Base-by-base conservation (phyloP, 1,139 yeast genomes). In the Hyphopichia khmerensis region DNA sequence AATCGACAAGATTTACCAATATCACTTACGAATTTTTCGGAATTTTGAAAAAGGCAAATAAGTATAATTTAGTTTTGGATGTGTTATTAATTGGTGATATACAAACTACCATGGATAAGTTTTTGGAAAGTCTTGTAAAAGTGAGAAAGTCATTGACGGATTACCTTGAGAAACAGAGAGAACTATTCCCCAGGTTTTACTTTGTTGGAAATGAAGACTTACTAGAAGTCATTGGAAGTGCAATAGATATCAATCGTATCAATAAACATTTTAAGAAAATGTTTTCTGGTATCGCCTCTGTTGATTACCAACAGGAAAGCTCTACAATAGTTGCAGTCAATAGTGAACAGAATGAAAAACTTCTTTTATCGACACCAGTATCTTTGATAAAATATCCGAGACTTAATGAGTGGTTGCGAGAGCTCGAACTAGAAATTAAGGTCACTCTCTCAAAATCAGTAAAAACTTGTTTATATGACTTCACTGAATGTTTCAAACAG, bases 161-260 rank as follows among this genome's bases (percentile, higher is more conserved):
- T 14, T 93, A 84, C 57, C 70, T 91, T 38, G 97, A 91, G 52
- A 79, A 76, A 36, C 96, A 91, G 55, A 69, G 98, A 49, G 85
- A 79, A 39, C 49, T 75, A 2, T 91, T 86, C 53, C 93, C 96
- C 0, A 72, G 98, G 37, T 86, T 91, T 46, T 90, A 85, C 53
- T 91, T 93, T 56, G 68, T 93, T 33, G 97, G 98, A 6, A 93
- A 93, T 56, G 96, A 90, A 49, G 97, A 91, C 57, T 67, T 93
- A 33, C 65, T 93, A 33, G 96, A 89, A 48, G 77, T 93, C 34
- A 77, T 93, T 42, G 96, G 97, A 3, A 76, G 83, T 44, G 70
- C 83, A 0, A 64, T 63, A 8, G 79, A 84, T 50, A 60, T 79
- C 4, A 46, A 48, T 0, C 60, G 77, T 8, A 67, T 84, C 3